Conservation (phyloP, 345 rosid genomes). For the Rhodomyrtus tomentosa region DNA sequence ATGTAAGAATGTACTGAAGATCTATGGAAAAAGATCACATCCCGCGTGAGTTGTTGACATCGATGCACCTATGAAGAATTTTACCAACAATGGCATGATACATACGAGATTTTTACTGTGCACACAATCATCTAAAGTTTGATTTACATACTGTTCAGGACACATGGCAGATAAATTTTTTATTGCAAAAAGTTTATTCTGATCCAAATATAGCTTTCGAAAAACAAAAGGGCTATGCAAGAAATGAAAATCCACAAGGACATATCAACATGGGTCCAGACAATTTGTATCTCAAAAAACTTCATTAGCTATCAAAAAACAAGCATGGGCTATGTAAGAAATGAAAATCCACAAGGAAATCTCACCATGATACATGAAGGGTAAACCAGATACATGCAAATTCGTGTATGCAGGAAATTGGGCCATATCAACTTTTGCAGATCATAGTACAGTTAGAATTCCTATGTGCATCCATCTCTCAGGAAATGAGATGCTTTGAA, state of each 20-base stretch:
- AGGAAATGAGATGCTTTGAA: not conserved
- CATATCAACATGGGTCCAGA: not conserved
- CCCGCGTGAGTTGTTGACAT: not conserved
- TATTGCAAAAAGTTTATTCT: not conserved
- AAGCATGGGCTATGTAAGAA: not conserved
- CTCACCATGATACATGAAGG: not conserved
- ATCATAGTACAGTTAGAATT: not conserved
- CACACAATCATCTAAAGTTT: not conserved
- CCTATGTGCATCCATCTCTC: not conserved
- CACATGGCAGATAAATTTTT: not conserved
- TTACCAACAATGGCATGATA: not conserved
- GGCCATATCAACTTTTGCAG: not conserved
- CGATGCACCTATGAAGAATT: not conserved
- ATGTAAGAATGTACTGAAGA: slow-evolving; percentile 61
- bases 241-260: not conserved
- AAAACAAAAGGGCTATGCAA: not conserved
- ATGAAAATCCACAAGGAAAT: not conserved
- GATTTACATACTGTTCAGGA: not conserved
- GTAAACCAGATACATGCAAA: not conserved
- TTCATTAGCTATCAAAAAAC: not conserved
- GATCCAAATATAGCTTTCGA: not conserved
- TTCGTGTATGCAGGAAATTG: not conserved
- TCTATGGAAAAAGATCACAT: slow-evolving; percentile 26
- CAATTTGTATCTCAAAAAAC: too few relatives aligned
- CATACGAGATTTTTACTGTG: not conserved